Percentiles rank a stretch among this genome's conserved stretches.
phyloP scores from a whole-genome alignment of 495 filamentous ascomycete species.

The Hapsidospora chrysogenum region DNA sequence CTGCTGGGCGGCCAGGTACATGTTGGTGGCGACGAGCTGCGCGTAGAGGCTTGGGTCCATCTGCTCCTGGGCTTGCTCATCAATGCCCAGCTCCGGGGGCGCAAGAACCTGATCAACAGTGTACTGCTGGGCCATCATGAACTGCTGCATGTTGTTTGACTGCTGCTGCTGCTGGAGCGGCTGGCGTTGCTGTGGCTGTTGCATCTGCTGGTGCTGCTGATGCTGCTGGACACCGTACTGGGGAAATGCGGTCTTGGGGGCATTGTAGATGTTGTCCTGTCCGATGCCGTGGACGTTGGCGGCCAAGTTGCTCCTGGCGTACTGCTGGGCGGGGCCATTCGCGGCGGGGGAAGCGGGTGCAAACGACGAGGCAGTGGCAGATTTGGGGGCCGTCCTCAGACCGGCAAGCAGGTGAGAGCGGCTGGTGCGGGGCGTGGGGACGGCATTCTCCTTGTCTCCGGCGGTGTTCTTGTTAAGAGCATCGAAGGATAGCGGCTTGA shows the following conservation, averaged over 20 bases:
- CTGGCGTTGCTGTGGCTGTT: constrained; percentile 12
- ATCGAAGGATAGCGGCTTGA: constrained; percentile 76
- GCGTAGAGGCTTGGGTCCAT: constrained; percentile 74
- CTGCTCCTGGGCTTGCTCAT: constrained; percentile 43
- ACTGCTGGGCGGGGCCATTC: constrained; percentile 9
- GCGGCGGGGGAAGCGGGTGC: constrained; percentile 36
- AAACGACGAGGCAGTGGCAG: constrained; percentile 45
- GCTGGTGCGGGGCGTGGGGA: constrained; percentile 77
- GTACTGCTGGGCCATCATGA: constrained; percentile 25
- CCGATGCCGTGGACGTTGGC: constrained; percentile 29
- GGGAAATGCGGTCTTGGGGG: constrained; percentile 35
- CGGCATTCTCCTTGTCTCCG: constrained; percentile 28
- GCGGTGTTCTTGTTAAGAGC: constrained; percentile 19
- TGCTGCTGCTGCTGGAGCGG: constrained; percentile 11
- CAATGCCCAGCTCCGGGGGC: constrained; percentile 58
- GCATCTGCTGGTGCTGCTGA: too few species aligned
- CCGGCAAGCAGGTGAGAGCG: constrained; percentile 89
- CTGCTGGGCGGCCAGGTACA: constrained; percentile 77
- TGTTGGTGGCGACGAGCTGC: constrained; percentile 68
- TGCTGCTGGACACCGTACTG: constrained; percentile 23
- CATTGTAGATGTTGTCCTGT: constrained; percentile 22
- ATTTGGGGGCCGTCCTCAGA: constrained; percentile 83
- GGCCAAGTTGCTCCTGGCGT: constrained; percentile 28
- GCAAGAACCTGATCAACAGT: constrained; percentile 70
- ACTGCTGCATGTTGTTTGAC: constrained; percentile 1